Base-by-base conservation (phyloP, 805 yeast species). In the Candida coquimbonensis region DNA sequence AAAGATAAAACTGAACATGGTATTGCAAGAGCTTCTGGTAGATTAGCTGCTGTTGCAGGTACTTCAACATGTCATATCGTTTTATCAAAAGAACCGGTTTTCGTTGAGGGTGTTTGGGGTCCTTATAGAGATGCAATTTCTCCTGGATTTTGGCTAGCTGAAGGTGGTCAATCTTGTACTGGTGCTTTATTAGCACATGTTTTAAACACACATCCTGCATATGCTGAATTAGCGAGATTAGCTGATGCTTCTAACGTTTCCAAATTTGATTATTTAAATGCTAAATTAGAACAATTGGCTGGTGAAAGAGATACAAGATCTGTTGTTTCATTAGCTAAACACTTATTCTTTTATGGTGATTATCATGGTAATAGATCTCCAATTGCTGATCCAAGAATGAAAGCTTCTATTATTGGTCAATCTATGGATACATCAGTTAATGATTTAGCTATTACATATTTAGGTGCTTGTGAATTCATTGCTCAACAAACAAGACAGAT, bases 101-200 rank as follows among this genome's bases (percentile, higher is more conserved):
- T 91, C 62, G 98, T 91, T 9, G 80, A 87, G 38, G 99, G 99
- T 49, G 96, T 93, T 32, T 93, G 99, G 99, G 99, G 99, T 13
- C 99, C 99, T 3, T 93, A 93, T 67, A 76, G 89, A 58, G 96
- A 90, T 64, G 96, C 87, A 6, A 75, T 91, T 71, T 85, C 95
- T n/a, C 83, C 85, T 27, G 88, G 81, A 7, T 83, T 73, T 59
- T 93, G 98, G 98, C 73, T 90, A 52, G 96, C 98, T 13, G 99
- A 93, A 67, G 99, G 99, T 61, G 99, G 99, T n/a, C 99, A 93
- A 65, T 83, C 95, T 14, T 86, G 96, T 62, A 93, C 99, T 2
- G 99, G 99, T 55, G 96, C 95, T 29, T 74, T 93, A 36, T 73
- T 93, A 52, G 91, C 93, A 2, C 95, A 87, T 64, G 91, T 91